These are phyloP conservation scores for Trichomonascaceae sp. DNA, from an alignment of 1,139 yeast species.

Conservation along the genomic window DNA sequence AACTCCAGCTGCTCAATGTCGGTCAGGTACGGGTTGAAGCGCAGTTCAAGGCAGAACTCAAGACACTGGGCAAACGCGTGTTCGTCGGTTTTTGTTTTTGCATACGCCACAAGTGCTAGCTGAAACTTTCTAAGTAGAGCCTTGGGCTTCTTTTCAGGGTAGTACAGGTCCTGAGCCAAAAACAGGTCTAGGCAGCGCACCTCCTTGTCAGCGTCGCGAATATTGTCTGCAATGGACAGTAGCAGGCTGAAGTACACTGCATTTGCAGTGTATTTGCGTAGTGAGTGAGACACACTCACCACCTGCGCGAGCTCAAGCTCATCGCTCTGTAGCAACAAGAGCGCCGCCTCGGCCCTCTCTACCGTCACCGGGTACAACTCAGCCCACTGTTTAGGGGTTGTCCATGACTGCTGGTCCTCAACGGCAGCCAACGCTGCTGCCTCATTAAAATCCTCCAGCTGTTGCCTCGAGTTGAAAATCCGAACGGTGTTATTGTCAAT, in stretches of 20 bases:
- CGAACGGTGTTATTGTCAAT: slow-evolving; percentile 3
- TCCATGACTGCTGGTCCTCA: slow-evolving; percentile 4
- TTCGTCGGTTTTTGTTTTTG: no score
- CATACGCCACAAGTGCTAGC: no score
- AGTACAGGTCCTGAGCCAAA: slow-evolving; percentile 13
- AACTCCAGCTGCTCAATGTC: no score
- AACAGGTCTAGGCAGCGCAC: slow-evolving; percentile 12
- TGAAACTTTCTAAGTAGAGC: slow-evolving; percentile 18
- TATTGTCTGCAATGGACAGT: slow-evolving; percentile 6
- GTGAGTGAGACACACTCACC: no score
- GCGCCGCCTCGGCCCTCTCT: slow-evolving; percentile 4
- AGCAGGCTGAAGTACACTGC: slow-evolving; percentile 7
- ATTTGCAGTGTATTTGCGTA: slow-evolving; percentile 5
- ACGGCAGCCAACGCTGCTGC: slow-evolving; percentile 6
- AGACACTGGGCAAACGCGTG: no score
- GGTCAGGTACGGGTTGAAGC: no score
- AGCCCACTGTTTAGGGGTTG: slow-evolving; percentile 6
- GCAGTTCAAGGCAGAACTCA: no score
- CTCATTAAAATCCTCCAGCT: slow-evolving; percentile 7
- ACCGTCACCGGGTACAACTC: slow-evolving; percentile 1
- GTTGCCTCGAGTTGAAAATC: slow-evolving; percentile 9
- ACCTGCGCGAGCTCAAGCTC: background rate
- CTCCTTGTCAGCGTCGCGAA: slow-evolving; percentile 6
- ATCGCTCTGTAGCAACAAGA: slow-evolving; percentile 2
- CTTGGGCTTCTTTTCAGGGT: slow-evolving; percentile 14